phyloP scores from a whole-genome alignment of 345 rosid species.

The Melaleuca quinquenervia region DNA sequence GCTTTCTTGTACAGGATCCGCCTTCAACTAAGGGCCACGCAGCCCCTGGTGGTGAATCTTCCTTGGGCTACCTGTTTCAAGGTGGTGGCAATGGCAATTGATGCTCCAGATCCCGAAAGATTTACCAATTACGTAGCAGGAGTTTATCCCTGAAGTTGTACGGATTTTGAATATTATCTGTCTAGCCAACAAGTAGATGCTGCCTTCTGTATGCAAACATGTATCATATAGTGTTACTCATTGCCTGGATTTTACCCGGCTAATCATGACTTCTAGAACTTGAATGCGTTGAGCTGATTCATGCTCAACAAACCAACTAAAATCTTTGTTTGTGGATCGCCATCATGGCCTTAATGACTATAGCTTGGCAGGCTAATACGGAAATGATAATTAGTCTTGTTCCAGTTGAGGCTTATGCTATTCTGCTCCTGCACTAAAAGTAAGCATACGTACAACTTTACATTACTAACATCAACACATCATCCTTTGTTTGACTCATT shows the following conservation, averaged over 20 bases:
- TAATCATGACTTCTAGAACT: too few relatives aligned
- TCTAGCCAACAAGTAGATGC: too few relatives aligned
- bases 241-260: too few relatives aligned
- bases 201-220: too few relatives aligned
- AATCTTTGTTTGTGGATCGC: too few relatives aligned
- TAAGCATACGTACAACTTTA: not conserved
- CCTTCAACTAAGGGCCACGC: constrained; percentile 44
- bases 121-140: not conserved
- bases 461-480: not conserved
- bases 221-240: too few relatives aligned
- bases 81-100: constrained; percentile 11
- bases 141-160: not conserved
- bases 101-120: not conserved
- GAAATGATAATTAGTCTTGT: not conserved
- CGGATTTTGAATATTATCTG: not conserved
- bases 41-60: constrained; percentile 27
- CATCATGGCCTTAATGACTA: too few relatives aligned
- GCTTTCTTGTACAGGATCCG: constrained; percentile 18
- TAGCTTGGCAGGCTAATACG: too few relatives aligned
- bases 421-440: not conserved
- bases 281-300: too few relatives aligned
- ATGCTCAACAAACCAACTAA: too few relatives aligned
- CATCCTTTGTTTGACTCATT: not conserved
- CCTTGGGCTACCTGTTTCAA: constrained; percentile 34
- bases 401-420: not conserved